Evolutionary conservation across 192 early-diverging fungal species (phyloP).

Genomic region (Backusella circina): DNA sequence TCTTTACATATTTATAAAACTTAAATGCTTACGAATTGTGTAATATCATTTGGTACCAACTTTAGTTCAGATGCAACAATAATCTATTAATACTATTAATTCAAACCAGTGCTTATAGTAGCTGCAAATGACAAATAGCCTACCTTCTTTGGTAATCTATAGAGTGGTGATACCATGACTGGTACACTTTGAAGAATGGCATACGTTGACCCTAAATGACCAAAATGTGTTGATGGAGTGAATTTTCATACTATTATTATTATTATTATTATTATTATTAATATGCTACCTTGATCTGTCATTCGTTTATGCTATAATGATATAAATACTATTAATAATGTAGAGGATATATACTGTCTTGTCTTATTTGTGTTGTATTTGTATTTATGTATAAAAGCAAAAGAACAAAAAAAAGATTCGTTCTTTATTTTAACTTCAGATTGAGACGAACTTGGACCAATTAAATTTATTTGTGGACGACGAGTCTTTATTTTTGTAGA

Average conservation of each 20-base stretch:
- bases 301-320: not conserved
- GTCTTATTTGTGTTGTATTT: no score
- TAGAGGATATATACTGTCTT: not conserved
- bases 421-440: not conserved
- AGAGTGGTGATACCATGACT: conserved; percentile 32
- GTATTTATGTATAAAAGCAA: not conserved
- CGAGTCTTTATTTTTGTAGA: no score
- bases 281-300: not conserved
- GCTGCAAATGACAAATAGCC: not conserved
- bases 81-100: conserved; percentile 8
- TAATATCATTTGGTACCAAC: conserved; percentile 19
- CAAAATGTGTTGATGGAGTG: not conserved
- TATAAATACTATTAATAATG: not conserved
- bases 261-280: no score
- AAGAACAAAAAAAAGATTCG: not conserved
- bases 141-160: conserved; percentile 33
- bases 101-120: not conserved
- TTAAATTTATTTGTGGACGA: no score
- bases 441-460: no score
- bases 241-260: not conserved
- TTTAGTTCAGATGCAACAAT: conserved; percentile 14
- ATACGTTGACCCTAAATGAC: conserved; percentile 19
- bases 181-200: conserved; percentile 31
- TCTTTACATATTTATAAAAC: not conserved
- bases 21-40: conserved; percentile 3